Evolutionary conservation across 2,329 filamentous ascomycete species (phyloP).

Genomic region (Botrytis elliptica): DNA sequence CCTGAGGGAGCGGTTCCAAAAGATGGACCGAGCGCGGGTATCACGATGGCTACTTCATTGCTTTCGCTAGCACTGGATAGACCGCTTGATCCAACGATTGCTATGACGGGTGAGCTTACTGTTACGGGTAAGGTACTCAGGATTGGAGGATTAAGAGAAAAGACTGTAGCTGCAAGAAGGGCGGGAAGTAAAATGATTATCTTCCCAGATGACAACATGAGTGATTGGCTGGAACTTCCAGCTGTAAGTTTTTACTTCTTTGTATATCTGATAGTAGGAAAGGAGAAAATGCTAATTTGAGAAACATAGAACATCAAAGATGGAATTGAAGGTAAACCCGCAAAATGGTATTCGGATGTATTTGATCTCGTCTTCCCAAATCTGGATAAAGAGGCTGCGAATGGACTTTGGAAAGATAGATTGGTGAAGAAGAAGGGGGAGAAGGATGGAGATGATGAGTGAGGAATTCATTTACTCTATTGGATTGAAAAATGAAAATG

Average conservation of each 20-base stretch:
- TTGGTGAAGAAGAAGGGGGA: constrained; percentile 33
- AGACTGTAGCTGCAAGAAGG: constrained; percentile 91
- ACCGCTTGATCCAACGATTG: constrained; percentile 78
- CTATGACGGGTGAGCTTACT: constrained; percentile 97
- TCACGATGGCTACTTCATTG: constrained; percentile 96
- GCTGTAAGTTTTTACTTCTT: constrained; percentile 63
- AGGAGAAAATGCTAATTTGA: constrained; percentile 27
- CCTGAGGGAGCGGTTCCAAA: constrained; percentile 95
- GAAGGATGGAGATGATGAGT: constrained; percentile 36
- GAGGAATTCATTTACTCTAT: background rate
- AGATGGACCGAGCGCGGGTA: constrained; percentile 88
- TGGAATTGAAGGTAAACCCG: constrained; percentile 86
- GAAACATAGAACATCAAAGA: constrained; percentile 87
- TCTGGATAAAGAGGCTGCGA: constrained; percentile 71
- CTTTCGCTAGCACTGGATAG: constrained; percentile 80
- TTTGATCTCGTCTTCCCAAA: constrained; percentile 88
- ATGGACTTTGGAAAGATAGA: constrained; percentile 54
- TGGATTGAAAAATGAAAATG: background rate
- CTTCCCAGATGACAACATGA: constrained; percentile 93
- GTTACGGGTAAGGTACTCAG: constrained; percentile 94
- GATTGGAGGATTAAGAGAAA: constrained; percentile 92
- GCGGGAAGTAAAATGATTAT: constrained; percentile 92
- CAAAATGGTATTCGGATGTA: constrained; percentile 91
- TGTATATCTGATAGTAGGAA: background rate
- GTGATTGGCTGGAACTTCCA: constrained; percentile 95